phyloP scores from a whole-genome alignment of 169 alveolate species.

The Cryptosporidium sp. region DNA sequence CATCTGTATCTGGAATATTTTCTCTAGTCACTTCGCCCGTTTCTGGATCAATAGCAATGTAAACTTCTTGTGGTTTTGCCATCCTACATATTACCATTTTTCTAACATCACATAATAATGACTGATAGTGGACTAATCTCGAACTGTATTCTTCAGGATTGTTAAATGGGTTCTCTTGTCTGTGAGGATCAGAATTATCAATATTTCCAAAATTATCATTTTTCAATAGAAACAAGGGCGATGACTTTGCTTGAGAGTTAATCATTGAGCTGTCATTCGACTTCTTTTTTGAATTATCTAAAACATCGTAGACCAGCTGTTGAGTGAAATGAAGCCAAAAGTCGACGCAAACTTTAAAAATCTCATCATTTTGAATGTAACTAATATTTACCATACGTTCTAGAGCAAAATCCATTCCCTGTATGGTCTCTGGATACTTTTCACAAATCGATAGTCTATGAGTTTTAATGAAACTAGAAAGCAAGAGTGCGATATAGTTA shows the following conservation, averaged over 20 bases:
- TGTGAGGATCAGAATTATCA: constrained; percentile 2
- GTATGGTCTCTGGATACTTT: constrained; percentile 53
- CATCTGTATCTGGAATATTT: constrained; percentile 92
- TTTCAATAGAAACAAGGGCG: constrained; percentile 63
- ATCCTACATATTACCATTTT: constrained; percentile 88
- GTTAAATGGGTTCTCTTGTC: constrained; percentile 51
- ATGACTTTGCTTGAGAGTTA: background rate
- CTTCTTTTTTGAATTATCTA: constrained; percentile 81
- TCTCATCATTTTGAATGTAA: constrained; percentile 93
- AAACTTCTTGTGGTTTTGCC: constrained; percentile 97
- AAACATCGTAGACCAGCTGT: constrained; percentile 84
- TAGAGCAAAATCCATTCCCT: constrained; percentile 44
- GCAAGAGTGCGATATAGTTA: constrained; percentile 85
- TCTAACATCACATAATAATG: constrained; percentile 85
- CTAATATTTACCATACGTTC: constrained; percentile 79
- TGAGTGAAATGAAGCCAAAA: constrained; percentile 96
- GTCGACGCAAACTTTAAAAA: constrained; percentile 96
- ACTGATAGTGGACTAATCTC: constrained; percentile 79
- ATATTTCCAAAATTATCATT: constrained; percentile 65
- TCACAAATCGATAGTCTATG: constrained; percentile 68
- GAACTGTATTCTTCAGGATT: constrained; percentile 56
- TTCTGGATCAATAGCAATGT: constrained; percentile 90
- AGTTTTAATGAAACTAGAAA: constrained; percentile 84
- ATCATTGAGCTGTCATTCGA: constrained; percentile 20
- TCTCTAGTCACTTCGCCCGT: constrained; percentile 91